phyloP scores from a whole-genome alignment of 176 grass and related monocot species.

The Areca catechu region DNA sequence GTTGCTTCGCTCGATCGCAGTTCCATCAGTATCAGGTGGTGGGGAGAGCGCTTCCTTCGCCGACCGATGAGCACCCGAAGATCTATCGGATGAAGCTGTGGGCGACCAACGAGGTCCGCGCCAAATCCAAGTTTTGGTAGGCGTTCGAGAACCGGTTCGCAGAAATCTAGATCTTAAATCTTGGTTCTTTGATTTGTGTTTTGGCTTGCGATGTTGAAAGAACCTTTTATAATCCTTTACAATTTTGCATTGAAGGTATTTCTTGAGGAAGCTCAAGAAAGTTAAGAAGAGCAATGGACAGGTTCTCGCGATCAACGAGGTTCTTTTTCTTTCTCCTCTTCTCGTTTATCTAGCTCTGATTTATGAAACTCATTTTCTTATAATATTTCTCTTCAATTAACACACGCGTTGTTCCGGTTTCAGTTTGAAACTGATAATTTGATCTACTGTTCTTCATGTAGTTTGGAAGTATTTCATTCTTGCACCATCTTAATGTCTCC shows the following conservation, averaged over 20 bases:
- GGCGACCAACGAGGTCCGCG: constrained; percentile 93
- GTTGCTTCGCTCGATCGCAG: constrained; percentile 20
- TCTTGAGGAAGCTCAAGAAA: constrained; percentile 91
- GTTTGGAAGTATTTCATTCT: too few species aligned
- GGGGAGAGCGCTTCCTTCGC: constrained; percentile 68
- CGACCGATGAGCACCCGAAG: constrained; percentile 80
- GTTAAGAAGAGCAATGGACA: constrained; percentile 97
- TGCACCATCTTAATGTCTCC: too few species aligned
- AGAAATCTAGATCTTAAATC: too few species aligned
- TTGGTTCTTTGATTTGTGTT: too few species aligned
- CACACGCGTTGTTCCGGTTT: too few species aligned
- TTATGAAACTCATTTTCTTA: neutral
- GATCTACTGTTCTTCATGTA: too few species aligned
- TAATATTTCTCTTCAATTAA: neutral
- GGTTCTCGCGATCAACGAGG: constrained; percentile 82
- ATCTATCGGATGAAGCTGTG: constrained; percentile 98
- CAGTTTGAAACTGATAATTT: too few species aligned
- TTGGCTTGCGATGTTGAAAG: too few species aligned
- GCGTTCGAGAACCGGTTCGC: neutral
- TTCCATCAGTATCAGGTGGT: constrained; percentile 99
- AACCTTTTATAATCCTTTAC: neutral
- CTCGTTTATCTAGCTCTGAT: neutral
- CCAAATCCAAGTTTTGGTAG: constrained; percentile 90
- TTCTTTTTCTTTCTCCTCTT: constrained; percentile 6
- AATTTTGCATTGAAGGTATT: constrained; percentile 52